Base-by-base conservation (phyloP, 345 rosid species). In the Linum usitatissimum region DNA sequence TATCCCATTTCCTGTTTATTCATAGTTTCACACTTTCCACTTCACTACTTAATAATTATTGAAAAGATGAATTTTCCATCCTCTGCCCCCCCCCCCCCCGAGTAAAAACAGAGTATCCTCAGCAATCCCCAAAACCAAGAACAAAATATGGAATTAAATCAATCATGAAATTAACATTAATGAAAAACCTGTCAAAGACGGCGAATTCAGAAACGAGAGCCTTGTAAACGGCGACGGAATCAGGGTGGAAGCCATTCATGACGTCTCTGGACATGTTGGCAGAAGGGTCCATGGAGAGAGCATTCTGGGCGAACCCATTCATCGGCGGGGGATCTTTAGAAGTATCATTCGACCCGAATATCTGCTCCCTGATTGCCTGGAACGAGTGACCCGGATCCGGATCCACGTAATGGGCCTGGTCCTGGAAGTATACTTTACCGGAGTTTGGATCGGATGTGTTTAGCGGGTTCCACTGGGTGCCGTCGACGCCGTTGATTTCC, bases 331-430 rank as follows among this genome's bases (percentile, higher is more conserved):
- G 89, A 66, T 82, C 68, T 38, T 67, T 60, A 0, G 86, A 70
- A n/a, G 86, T 85, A 48, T 89, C 77, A 55, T 78, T 64, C 0
- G 87, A 84, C 70, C 98, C 95, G 68, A 89, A 89, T 28, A 92
- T 79, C 73, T 92, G 97, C 69, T 92, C 91, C 64, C 91, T 68
- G 51, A 85, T 89, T 20, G 95, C 98, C 61, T 92, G 95, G 40
- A 92, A 92, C 0, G 98, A 92, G 78, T 89, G 98, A 9, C 97
- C 98, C 0, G 95, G 98, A 70, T 92, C 97, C 1, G 98, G 95
- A 74, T 92, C 98, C 10, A 89, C 93, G 70, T 71, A 87, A 57
- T 85, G 84, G 0, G 98, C 70, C 68, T 77, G 71, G 42, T 80
- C 67, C 48, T 76, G 69, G 77, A 87, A 85, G 58, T 57, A 62